These are phyloP conservation scores for Flaveria trinervia DNA, from an alignment of 129 eudicot species.

Conservation along the genomic window DNA sequence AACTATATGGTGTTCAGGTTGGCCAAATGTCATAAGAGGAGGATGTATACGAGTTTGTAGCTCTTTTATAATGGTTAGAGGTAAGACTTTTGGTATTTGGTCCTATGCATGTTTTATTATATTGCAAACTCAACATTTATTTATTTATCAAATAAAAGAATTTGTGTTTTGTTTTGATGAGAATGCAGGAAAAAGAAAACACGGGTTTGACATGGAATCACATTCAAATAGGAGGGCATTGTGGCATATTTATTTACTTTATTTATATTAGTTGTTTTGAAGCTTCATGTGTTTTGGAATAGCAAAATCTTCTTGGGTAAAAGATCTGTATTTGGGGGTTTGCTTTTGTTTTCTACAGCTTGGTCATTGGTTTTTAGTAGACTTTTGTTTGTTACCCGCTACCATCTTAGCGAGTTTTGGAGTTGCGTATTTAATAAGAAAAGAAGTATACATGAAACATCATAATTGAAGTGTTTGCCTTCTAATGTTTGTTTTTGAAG, in stretches of 20 bases:
- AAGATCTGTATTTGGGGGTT: background rate
- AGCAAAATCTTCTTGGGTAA: background rate
- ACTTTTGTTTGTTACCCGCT: too few relatives aligned
- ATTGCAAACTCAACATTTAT: background rate
- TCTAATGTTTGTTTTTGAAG: too few relatives aligned
- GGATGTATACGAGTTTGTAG: background rate
- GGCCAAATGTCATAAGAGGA: background rate
- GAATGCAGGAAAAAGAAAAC: background rate
- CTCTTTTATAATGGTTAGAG: too few relatives aligned
- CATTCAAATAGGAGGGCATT: background rate
- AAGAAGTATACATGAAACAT: too few relatives aligned
- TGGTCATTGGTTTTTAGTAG: background rate
- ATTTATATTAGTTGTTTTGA: background rate
- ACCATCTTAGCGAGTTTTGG: too few relatives aligned
- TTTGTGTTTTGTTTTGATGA: background rate
- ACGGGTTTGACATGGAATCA: background rate
- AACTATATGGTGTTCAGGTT: background rate
- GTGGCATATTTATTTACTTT: background rate
- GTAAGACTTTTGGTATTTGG: background rate
- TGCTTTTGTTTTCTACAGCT: background rate
- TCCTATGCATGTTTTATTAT: background rate
- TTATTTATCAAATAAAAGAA: background rate
- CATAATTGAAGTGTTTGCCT: too few relatives aligned
- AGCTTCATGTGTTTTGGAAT: background rate
- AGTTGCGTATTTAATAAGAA: too few relatives aligned